Base-by-base conservation (phyloP, 176 grass and related monocot species). In the Saccharum spontaneum region DNA sequence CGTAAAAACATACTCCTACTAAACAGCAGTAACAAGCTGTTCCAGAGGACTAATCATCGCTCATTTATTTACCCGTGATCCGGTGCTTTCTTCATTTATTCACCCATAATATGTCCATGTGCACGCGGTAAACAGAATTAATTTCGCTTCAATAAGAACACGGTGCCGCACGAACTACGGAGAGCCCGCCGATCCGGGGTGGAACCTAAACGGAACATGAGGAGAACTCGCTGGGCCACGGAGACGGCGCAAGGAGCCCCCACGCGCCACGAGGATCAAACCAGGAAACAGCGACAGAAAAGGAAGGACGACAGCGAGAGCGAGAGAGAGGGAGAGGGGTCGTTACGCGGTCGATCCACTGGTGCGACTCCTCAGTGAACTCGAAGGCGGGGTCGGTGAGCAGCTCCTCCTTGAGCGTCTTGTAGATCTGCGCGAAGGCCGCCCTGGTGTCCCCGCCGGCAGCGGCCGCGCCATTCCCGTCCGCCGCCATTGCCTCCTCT, bases 371-470 rank as follows among this genome's bases (percentile, higher is more conserved):
- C 10, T 78, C 7, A 34, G 93, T 97, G 92, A 87, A 94, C 75
- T 99, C 92, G 74, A 99, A 99, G 81, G 90, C 86, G 63, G 97
- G 86, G 79, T 97, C 97, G 9, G 78, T 36, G 63, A 97, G 94
- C 55, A 99, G 84, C 71, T 94, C 94, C 72, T 40, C 81, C 90
- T 99, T 97, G 71, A 99, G 91, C 61, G 54, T 48, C 10, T 7
- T 12, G 82, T 99, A 99, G 92, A 99, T 92, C 94, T 76, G 89
- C 66, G 11, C 37, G 79, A 99, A 94, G 11, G 48, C 81, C 31
- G 34, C 79, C 81, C 61, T 96, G 69, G 45, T 59, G n/a, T 87
- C 91, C 31, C 11, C 66, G 73, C 66, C 70, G 72, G 39, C 83
- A 17, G 59, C 75, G 15, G 50, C 71, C 18, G 23, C 63, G 41